Conservation (phyloP, 768 basidiomycete species). For the Cytidiella melzeri region DNA sequence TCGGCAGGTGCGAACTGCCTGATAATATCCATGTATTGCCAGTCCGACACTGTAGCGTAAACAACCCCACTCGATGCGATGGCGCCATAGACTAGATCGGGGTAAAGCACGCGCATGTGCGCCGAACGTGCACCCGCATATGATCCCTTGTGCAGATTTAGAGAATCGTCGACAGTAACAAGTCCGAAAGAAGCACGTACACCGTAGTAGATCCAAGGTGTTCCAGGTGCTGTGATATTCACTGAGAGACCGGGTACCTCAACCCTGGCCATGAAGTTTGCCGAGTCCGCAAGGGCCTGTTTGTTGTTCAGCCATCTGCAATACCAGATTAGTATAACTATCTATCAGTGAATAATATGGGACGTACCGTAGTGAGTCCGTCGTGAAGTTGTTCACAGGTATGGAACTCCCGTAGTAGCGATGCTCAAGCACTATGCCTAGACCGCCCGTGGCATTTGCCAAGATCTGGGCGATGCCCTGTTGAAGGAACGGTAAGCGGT, state of each 20-base stretch:
- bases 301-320: constrained; percentile 59
- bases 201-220: constrained; percentile 88
- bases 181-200: constrained; percentile 34
- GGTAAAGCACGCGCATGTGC: constrained; percentile 85
- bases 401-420: constrained; percentile 83
- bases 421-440: constrained; percentile 86
- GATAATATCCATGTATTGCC: constrained; percentile 88
- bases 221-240: constrained; percentile 59
- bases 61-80: constrained; percentile 91
- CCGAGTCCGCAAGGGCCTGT: constrained; percentile 83
- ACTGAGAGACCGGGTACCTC: constrained; percentile 59
- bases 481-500: constrained; percentile 38
- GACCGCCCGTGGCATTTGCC: constrained; percentile 72
- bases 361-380: constrained; percentile 68
- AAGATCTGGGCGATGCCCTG: constrained; percentile 77
- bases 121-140: constrained; percentile 94
- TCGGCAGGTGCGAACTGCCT: constrained; percentile 57
- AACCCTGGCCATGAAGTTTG: constrained; percentile 77
- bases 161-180: neutral
- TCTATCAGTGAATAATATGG: too few species aligned
- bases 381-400: constrained; percentile 74
- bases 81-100: constrained; percentile 81
- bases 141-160: constrained; percentile 49
- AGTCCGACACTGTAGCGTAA: constrained; percentile 74
- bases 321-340: too few species aligned